Percentiles rank a stretch among this genome's conserved stretches.
phyloP scores from a whole-genome alignment of 2,329 filamentous ascomycete species.

The Aspergillus japonicus region DNA sequence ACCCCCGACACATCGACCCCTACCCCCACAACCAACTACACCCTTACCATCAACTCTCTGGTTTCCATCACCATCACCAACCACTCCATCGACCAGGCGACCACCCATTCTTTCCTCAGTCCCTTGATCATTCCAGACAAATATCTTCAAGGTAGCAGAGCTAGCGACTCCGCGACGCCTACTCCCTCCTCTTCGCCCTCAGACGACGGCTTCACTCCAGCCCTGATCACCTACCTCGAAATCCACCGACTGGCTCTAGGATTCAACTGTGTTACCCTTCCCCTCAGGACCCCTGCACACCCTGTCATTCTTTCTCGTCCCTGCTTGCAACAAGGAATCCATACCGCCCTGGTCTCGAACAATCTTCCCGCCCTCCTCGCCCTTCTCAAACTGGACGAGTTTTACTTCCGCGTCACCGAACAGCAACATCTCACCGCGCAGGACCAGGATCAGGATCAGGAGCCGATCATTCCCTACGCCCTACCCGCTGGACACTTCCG shows the following conservation, averaged over 20 bases:
- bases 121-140: slow-evolving; percentile 18
- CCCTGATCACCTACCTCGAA: slow-evolving; percentile 36
- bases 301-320: slow-evolving; percentile 30
- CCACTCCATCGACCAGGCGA: slow-evolving; percentile 7
- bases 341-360: slow-evolving; percentile 36
- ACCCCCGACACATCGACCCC: background rate
- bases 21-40: slow-evolving; percentile 14
- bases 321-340: slow-evolving; percentile 41
- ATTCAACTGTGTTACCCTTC: slow-evolving; percentile 16
- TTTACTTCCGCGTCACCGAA: slow-evolving; percentile 19
- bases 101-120: slow-evolving; percentile 20
- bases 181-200: background rate
- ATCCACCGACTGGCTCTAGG: slow-evolving; percentile 36
- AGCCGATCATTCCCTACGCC: slow-evolving; percentile 18
- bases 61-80: slow-evolving; percentile 21
- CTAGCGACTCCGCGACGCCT: background rate
- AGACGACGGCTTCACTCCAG: slow-evolving; percentile 29
- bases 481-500: slow-evolving; percentile 37
- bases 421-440: background rate
- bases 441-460: background rate
- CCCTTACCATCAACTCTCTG: slow-evolving; percentile 23
- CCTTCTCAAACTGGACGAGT: slow-evolving; percentile 42
- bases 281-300: background rate
- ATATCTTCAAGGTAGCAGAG: slow-evolving; percentile 14
- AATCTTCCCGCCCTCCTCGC: slow-evolving; percentile 33